Base-by-base conservation (phyloP, 176 grass and related monocot species). In the Musa beccarii region DNA sequence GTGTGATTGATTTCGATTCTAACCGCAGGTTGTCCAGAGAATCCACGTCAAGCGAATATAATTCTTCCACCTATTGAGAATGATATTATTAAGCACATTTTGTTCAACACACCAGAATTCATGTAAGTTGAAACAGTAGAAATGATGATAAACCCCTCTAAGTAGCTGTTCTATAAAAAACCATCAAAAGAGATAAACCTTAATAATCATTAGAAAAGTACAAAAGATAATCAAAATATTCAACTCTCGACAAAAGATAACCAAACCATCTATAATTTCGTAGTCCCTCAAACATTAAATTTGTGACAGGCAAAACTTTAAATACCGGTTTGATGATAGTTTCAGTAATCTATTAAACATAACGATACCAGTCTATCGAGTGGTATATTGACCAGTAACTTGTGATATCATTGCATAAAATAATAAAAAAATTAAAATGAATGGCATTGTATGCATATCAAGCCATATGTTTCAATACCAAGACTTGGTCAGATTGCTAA, bases 41-140 rank as follows among this genome's bases (percentile, higher is more conserved):
- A 76, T 98, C 94, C n/a, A 93, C 86, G 76, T 98, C 90, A 69
- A 98, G 90, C 54, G 94, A 91, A 62, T 98, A 98, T 64, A 98
- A 85, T 83, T 98, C 94, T 83, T 98, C 94, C 20, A 98, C 94
- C 94, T 98, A 79, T 78, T 56, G 63, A 77, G 23, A 57, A 52
- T 75, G 70, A 85, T 71, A 21, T 67, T 63, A 11, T 83, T 54
- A 24, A 50, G 25, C 51, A 9, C 13, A 82, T 57, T 16, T 11
- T 53, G 20, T 10, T n/a, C 1, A 73, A 55, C 19, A 73, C 25
- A 10, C 16, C 9, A 13, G 16, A 29, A 10, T 56, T 55, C 8
- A 51, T 12, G 51, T 21, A 10, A 11, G 68, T 2, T 10, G 19
- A 51, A 71, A 13, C 9, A 71, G 34, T 15, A 51, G 2, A 70